Conservation (phyloP, 805 yeast genomes). For the Starmerella scarabaei region DNA sequence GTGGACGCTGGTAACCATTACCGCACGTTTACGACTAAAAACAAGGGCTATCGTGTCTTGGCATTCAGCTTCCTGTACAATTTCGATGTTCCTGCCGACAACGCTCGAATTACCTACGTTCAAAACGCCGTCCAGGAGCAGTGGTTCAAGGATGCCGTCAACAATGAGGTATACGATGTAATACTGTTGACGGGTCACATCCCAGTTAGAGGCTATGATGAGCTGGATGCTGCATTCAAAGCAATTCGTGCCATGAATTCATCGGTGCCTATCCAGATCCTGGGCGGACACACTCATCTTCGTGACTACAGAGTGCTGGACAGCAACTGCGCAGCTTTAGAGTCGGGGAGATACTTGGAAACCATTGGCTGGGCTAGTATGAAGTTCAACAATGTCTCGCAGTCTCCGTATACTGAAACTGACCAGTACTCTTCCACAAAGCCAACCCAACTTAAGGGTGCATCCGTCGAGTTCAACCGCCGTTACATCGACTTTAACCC, state of each 20-base stretch:
- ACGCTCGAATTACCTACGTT: constrained; percentile 53
- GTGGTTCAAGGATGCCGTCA: constrained; percentile 50
- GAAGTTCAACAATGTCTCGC: constrained; percentile 20
- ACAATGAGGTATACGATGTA: constrained; percentile 41
- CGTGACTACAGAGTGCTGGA: constrained; percentile 71
- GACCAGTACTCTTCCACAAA: constrained; percentile 1
- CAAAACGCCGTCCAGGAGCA: constrained; percentile 38
- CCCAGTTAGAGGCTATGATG: constrained; percentile 55
- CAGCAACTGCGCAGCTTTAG: constrained; percentile 56
- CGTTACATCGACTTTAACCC: constrained; percentile 73
- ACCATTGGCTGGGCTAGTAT: constrained; percentile 78
- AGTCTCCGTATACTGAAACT: constrained; percentile 12
- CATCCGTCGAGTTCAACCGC: constrained; percentile 34
- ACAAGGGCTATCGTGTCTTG: constrained; percentile 39
- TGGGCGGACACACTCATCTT: constrained; percentile 92
- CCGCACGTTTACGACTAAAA: constrained; percentile 51
- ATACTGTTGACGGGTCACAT: constrained; percentile 67
- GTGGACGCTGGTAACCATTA: constrained; percentile 58
- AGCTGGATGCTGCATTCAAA: constrained; percentile 36
- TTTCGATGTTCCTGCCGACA: constrained; percentile 46
- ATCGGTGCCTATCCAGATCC: constrained; percentile 55
- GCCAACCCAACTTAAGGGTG: not conserved
- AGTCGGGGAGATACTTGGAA: constrained; percentile 87
- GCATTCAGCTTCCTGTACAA: constrained; percentile 72
- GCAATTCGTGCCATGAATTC: constrained; percentile 50